Evolutionary conservation across 495 filamentous ascomycete species (phyloP), one percentile per base, ranked within the genome.

Genomic region (Cryomyces minteri): DNA sequence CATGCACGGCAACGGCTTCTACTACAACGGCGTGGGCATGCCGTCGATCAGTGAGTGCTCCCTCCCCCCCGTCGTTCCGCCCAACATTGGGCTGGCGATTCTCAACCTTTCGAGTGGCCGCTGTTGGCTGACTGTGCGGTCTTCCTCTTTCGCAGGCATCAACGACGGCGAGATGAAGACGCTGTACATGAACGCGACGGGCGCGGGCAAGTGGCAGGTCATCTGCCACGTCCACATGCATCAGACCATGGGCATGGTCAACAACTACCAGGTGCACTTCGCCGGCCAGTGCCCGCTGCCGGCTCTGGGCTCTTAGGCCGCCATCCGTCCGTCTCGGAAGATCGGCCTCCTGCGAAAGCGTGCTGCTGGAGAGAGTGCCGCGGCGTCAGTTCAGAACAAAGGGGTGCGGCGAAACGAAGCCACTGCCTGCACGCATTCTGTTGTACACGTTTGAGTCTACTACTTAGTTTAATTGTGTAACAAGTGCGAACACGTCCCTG

Each of bases 1-100:
- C 38, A 47, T 46, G 49, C 49, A 52, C 38, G 49, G 49, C 25
- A 49, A 52, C 31, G 40, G 46, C 18, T 41, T 48, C 41, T 44
- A 9, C 9, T 48, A 51, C 48, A 37, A 43, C 2, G 40, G 45
- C 7, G 30, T 29, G 30, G 39, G 18, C 12, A 30, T 31, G 5
- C 9, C 36, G n/a, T 34, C 44, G 7, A 33, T 48, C 36, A 44
- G 41, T 38, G 34, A 38, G 34, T 38, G 2, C 1, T 38, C 12
- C 34, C 3, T 14, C 34, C 9, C 9, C 12, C 9, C 34, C 34
- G 3, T 38, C 12, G 2, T 25, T 25, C 18, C 18, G 1, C 2
- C 18, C 18, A 25, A 2, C n/a, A 25, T 25, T 25, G 18, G 18
- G 34, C 34, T 10, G 3, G 34, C 12, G 9, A 2, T 38, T 38